A percentile compares a stretch with the other conserved stretches of the same genome.
Evolutionary conservation across 2,329 filamentous ascomycete species (phyloP).

Genomic region (Microsporum audouinii): DNA sequence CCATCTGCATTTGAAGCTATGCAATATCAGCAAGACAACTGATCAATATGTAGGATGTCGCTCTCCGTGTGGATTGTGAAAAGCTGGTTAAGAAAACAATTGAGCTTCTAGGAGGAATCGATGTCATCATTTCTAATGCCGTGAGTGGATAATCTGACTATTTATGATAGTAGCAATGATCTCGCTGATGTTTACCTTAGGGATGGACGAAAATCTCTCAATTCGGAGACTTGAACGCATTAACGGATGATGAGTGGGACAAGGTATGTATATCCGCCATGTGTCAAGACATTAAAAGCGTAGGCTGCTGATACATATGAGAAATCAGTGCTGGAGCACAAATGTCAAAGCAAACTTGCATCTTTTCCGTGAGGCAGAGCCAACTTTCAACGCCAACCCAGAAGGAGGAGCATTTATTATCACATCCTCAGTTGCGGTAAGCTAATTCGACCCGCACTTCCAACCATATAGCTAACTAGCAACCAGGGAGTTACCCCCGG

Average conservation of each 20-base stretch:
- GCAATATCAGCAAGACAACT: neutral
- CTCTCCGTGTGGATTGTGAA: conserved; percentile 46
- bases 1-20: neutral
- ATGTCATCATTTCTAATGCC: conserved; percentile 67
- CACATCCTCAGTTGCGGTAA: conserved; percentile 50
- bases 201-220: conserved; percentile 51
- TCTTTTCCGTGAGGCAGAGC: conserved; percentile 46
- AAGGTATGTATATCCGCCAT: conserved; percentile 32
- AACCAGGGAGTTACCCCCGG: conserved; percentile 39
- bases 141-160: conserved; percentile 27
- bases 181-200: conserved; percentile 21
- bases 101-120: conserved; percentile 54
- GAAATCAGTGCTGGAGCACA: conserved; percentile 46
- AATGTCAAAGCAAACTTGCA: conserved; percentile 48
- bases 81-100: conserved; percentile 50
- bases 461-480: conserved; percentile 22
- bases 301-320: neutral
- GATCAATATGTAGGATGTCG: conserved; percentile 45
- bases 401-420: conserved; percentile 55
- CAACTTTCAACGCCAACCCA: conserved; percentile 49
- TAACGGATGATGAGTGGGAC: conserved; percentile 53
- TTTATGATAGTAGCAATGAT: neutral
- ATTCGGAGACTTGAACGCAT: conserved; percentile 47
- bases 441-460: conserved; percentile 12
- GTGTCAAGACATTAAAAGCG: neutral